Base-by-base conservation (phyloP, 345 rosid species). In the Excoecaria agallocha region DNA sequence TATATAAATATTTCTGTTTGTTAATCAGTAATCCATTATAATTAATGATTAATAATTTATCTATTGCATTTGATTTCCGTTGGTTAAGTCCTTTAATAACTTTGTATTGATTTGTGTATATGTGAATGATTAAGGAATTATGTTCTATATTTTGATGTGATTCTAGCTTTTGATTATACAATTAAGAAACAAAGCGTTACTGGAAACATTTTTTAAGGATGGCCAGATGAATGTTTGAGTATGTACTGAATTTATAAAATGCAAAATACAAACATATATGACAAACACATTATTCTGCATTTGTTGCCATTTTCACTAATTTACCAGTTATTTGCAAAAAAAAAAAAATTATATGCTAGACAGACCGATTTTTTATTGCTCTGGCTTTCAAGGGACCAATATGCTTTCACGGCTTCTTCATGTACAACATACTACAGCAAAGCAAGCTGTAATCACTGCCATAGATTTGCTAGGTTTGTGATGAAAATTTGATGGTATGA, bases 381-480 rank as follows among this genome's bases (percentile, higher is more conserved):
- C 60, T 72, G 71, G 80, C 71, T 76, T 74, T 50, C 92, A 94
- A 97, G 98, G 98, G 56, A 94, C 98, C 41, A 94, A 94, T 83
- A 92, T 94, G 98, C 96, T 92, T 82, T 92, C 98, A 60, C 82
- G 93, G 75, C 98, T 94, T 86, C 97, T 94, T 86, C 94, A 94
- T 82, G 98, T 94, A 73, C 88, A 90, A 48, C 88, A 89, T 67
- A 94, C 89, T 72, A 88, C 94, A 70, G 97, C 98, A 79, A 94
- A 92, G 84, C 97, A 92, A 83, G 98, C 98, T 70, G 97, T 94
- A 72, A 94, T 94, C 70, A 92, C 97, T 75, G 98, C 98, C 74
- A 94, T 94, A 75, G 91, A 92, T 84, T 87, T 92, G 79, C 89
- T 94, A 84, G 98, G 98, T 94, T 76, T 75, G 88, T 81, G 59